Evolutionary conservation across 2,329 filamentous ascomycete genomes (phyloP).

Genomic region (Penicillium corylophilum): DNA sequence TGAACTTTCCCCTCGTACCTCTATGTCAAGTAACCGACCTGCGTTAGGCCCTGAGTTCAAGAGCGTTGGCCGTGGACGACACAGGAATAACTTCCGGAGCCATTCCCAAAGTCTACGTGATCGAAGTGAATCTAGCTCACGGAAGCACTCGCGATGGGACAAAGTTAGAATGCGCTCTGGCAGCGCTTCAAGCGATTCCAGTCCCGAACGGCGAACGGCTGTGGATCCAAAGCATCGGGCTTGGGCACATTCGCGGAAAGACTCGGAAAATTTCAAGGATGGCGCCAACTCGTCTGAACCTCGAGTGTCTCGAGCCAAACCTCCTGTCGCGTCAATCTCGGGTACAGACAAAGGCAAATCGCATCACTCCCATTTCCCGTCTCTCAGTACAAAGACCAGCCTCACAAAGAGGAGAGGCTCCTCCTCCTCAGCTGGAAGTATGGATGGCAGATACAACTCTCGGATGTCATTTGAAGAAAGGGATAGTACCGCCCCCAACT

Average conservation of each 20-base stretch:
- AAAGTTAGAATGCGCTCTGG: constrained; percentile 55
- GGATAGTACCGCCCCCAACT: constrained; percentile 46
- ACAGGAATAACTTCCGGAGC: constrained; percentile 61
- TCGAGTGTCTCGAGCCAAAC: constrained; percentile 9
- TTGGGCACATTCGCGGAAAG: constrained; percentile 12
- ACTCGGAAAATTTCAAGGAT: constrained; percentile 10
- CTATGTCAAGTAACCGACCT: constrained; percentile 43
- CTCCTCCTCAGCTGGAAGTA: constrained; percentile 55
- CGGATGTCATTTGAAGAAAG: constrained; percentile 44
- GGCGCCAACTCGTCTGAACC: constrained; percentile 9
- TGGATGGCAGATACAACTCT: constrained; percentile 31
- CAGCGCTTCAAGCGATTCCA: constrained; percentile 58
- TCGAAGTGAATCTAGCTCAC: constrained; percentile 51
- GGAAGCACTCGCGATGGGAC: constrained; percentile 53
- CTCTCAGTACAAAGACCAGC: constrained; percentile 6
- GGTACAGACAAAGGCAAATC: constrained; percentile 5
- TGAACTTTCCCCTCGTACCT: constrained; percentile 26
- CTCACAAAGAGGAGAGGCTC: constrained; percentile 51
- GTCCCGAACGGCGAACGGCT: constrained; percentile 34
- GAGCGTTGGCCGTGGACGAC: constrained; percentile 56
- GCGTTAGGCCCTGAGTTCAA: constrained; percentile 42
- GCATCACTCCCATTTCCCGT: constrained; percentile 3
- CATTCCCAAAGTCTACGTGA: constrained; percentile 58
- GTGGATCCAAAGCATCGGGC: constrained; percentile 4
- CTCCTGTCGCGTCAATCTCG: constrained; percentile 1